Evolutionary conservation across 192 early-diverging fungal species (phyloP), one percentile per base, ranked within the genome.

Genomic region (Linnemannia zychae): DNA sequence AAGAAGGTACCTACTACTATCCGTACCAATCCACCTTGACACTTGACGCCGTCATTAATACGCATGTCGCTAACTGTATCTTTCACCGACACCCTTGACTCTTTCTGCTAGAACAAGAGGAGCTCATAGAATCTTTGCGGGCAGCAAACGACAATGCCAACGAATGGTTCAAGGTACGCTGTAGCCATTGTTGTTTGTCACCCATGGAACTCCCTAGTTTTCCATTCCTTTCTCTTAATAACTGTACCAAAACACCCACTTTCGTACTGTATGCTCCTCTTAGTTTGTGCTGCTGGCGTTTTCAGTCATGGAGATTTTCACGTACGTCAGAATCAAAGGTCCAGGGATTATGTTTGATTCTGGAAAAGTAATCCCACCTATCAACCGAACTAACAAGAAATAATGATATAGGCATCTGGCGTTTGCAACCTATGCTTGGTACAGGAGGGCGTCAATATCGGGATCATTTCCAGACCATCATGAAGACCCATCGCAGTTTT

Each of bases 121-220:
- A 85, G 63, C 70, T 79, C 4, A 85, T 85, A 15, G 74, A 79
- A 33, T 76, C 78, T 11, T 49, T 85, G 17, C 49, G 74, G 16
- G 46, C 34, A 5, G 79, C 83, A 17, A 85, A 85, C 40, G 83
- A 85, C 9, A 71, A 47, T n/a, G 77, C 77, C 36, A 79, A 85
- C 53, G 47, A 49, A 33, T 49, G 24, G 40, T 85, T 85, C 78
- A 79, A 79, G 74, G 83, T 48, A 85, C 24, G 40, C 57, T 11
- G 12, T 13, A 9, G 47, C 44, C 15, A 28, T 24, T 7, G 12
- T 0, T 18, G 22, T 15, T 12, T 33, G 66, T 1, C 20, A 38
- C 28, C 40, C 9, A 9, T 44, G 3, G 9, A 6, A 6, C 3
- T 44, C 40, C 40, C 9, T 44, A 9, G n/a, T n/a, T n/a, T n/a